Evolutionary conservation across 257 asterid species (phyloP).

Genomic region (Osmanthus fragrans): DNA sequence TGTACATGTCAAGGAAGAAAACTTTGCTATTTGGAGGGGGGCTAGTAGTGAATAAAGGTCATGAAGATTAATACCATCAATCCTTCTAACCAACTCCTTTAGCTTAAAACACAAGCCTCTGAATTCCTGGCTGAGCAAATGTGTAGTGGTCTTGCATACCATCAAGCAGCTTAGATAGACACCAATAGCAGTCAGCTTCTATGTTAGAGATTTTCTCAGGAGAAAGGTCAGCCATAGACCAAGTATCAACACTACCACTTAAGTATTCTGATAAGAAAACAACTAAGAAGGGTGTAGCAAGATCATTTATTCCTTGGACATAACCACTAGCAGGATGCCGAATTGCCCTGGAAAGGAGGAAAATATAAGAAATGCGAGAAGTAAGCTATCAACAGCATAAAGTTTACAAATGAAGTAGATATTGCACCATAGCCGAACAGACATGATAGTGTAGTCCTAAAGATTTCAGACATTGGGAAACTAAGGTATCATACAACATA

Average conservation of each 20-base stretch:
- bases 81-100: constrained; percentile 92
- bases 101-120: constrained; percentile 91
- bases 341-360: constrained; percentile 65
- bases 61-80: constrained; percentile 58
- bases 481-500: neutral
- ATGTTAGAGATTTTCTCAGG: constrained; percentile 63
- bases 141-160: constrained; percentile 99
- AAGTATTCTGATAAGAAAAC: constrained; percentile 88
- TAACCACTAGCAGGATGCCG: constrained; percentile 99
- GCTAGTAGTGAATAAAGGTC: neutral
- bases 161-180: constrained; percentile 90
- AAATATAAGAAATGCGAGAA: constrained; percentile 4
- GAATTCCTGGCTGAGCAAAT: constrained; percentile 99
- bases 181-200: constrained; percentile 99
- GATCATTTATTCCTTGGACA: constrained; percentile 98
- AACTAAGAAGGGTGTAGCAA: constrained; percentile 89
- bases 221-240: constrained; percentile 75
- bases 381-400: neutral
- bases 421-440: neutral
- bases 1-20: neutral
- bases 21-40: neutral
- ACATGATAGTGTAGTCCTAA: neutral
- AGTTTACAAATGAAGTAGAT: neutral
- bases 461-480: constrained; percentile 8
- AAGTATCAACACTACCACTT: constrained; percentile 71